Conservation (phyloP, 352 stramenopile species). For the Pythium chondricola region DNA sequence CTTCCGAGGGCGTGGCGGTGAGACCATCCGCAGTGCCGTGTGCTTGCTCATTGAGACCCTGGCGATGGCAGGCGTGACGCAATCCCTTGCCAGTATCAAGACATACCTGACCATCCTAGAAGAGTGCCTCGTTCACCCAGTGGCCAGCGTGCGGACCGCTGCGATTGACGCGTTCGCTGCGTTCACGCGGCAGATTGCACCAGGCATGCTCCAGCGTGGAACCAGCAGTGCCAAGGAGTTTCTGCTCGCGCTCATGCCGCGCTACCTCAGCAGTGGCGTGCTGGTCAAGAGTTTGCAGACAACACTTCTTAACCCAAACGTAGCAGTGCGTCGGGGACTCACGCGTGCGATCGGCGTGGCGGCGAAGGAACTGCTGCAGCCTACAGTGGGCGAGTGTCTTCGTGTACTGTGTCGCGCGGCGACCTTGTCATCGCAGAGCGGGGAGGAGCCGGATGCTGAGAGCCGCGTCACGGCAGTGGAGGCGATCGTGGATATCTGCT, state of each 20-base stretch:
- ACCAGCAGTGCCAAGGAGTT: constrained; percentile 36
- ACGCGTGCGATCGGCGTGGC: constrained; percentile 37
- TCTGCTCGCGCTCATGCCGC: constrained; percentile 42
- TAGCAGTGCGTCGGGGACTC: constrained; percentile 87
- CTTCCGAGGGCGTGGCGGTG: constrained; percentile 94
- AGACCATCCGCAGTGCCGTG: constrained; percentile 92
- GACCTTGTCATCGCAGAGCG: constrained; percentile 33
- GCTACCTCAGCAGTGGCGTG: constrained; percentile 51
- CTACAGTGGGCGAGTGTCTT: constrained; percentile 22
- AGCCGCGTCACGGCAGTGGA: constrained; percentile 92
- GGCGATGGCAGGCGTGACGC: constrained; percentile 31
- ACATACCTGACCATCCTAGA: constrained; percentile 73
- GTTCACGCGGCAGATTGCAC: constrained; percentile 88
- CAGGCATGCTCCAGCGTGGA: constrained; percentile 51
- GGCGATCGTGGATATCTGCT: constrained; percentile 85
- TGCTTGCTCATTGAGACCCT: constrained; percentile 95
- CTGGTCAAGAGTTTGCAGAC: constrained; percentile 18
- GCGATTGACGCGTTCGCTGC: constrained; percentile 84
- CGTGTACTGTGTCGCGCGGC: constrained; percentile 36
- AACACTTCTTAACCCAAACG: constrained; percentile 62
- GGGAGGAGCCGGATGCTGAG: constrained; percentile 90
- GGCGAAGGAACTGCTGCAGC: constrained; percentile 30
- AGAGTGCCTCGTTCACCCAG: constrained; percentile 93
- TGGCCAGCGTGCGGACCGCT: constrained; percentile 86
- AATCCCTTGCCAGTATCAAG: constrained; percentile 65